A percentile compares a stretch with the other conserved stretches of the same genome.
Evolutionary conservation across 169 alveolate species (phyloP).

Genomic region (Plasmodium inui): DNA sequence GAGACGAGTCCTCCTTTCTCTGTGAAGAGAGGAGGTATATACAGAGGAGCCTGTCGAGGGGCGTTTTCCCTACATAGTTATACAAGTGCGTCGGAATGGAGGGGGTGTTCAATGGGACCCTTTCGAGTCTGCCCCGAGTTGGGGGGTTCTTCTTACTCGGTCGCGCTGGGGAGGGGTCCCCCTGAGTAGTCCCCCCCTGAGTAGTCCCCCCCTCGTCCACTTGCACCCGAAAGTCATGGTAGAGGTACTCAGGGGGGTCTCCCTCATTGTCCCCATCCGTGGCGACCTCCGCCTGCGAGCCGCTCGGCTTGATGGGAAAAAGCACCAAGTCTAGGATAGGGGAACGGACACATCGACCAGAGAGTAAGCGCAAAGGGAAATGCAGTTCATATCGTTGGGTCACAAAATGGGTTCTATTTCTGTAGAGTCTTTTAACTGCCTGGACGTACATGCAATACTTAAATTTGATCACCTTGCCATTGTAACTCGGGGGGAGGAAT

Average conservation of each 20-base stretch:
- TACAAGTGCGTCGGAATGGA: constrained; percentile 13
- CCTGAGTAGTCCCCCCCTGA: background rate
- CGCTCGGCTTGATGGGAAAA: constrained; percentile 5
- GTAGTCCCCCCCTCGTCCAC: background rate
- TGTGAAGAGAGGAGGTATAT: background rate
- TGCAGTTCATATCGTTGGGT: constrained; percentile 18
- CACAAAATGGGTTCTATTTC: constrained; percentile 27
- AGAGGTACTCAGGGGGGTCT: background rate
- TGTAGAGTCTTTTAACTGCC: constrained; percentile 36
- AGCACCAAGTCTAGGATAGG: background rate
- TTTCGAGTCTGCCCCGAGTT: background rate
- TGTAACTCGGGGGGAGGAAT: constrained; percentile 48
- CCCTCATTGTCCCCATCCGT: background rate
- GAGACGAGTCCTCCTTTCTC: constrained; percentile 40
- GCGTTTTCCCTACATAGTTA: background rate
- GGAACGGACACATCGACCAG: background rate
- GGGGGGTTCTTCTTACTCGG: background rate
- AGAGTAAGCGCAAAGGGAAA: constrained; percentile 9
- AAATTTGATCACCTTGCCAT: constrained; percentile 31
- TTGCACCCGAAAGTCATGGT: constrained; percentile 4
- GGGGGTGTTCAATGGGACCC: background rate
- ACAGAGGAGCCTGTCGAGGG: constrained; percentile 8
- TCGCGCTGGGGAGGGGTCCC: background rate
- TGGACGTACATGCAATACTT: constrained; percentile 34
- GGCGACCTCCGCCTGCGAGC: background rate